These are phyloP conservation scores for Arthrinium puccinioides DNA, from an alignment of 2,329 filamentous ascomycete genomes.

Conservation along the genomic window DNA sequence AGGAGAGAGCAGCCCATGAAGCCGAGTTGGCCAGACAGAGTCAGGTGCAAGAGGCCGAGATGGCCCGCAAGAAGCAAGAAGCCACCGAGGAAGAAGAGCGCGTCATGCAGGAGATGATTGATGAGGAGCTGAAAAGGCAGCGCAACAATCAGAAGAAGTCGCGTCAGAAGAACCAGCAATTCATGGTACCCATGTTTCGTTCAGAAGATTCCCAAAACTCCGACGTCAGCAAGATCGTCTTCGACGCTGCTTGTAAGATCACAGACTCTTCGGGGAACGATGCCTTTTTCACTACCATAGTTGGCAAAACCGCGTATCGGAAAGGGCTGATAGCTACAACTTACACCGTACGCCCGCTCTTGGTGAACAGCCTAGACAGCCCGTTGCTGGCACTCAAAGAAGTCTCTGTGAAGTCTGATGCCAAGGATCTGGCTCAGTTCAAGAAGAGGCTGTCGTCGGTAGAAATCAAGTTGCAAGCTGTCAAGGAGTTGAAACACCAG, in stretches of 20 bases:
- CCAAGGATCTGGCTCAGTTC: constrained; percentile 54
- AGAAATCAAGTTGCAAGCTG: constrained; percentile 66
- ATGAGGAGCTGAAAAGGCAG: constrained; percentile 64
- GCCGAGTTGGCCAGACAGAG: constrained; percentile 58
- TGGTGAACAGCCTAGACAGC: constrained; percentile 44
- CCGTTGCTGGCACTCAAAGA: constrained; percentile 70
- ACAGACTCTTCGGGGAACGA: constrained; percentile 57
- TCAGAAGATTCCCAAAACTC: constrained; percentile 23
- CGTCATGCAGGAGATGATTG: constrained; percentile 61
- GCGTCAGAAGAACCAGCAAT: constrained; percentile 51
- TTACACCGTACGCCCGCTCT: constrained; percentile 65
- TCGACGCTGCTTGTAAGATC: constrained; percentile 60
- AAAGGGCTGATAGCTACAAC: constrained; percentile 60
- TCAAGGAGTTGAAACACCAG: constrained; percentile 68
- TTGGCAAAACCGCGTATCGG: constrained; percentile 59
- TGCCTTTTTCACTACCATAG: constrained; percentile 63
- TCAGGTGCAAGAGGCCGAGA: constrained; percentile 44
- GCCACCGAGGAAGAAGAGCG: constrained; percentile 63
- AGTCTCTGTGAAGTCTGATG: constrained; percentile 49
- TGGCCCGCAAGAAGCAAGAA: constrained; percentile 45
- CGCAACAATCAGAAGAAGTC: constrained; percentile 57
- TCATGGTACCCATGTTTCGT: constrained; percentile 29
- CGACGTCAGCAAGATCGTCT: constrained; percentile 39
- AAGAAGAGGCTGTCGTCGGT: constrained; percentile 71
- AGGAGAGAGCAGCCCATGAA: constrained; percentile 80